phyloP scores from a whole-genome alignment of 352 stramenopile species.

The Phytophthora capsici region DNA sequence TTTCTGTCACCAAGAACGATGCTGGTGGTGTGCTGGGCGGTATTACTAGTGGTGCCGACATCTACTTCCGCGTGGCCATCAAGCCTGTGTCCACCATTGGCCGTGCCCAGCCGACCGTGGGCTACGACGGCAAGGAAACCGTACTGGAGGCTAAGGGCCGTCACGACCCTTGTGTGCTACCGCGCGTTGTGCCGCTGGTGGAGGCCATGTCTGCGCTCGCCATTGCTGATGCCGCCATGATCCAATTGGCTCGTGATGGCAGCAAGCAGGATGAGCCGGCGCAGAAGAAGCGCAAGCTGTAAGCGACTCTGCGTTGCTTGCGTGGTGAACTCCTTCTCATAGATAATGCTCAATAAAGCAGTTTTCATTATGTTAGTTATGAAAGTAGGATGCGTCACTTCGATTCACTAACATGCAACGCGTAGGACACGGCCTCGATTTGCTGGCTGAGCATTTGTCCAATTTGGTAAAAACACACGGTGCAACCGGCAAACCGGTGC shows the following conservation, averaged over 20 bases:
- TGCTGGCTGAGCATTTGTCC: background rate
- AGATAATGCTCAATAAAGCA: constrained; percentile 35
- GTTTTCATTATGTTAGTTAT: constrained; percentile 37
- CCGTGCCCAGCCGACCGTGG: constrained; percentile 94
- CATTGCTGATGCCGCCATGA: constrained; percentile 96
- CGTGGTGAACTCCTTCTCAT: constrained; percentile 13
- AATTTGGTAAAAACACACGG: constrained; percentile 1
- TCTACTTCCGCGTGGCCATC: constrained; percentile 99
- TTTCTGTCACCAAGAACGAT: constrained; percentile 88
- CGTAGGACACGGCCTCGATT: background rate
- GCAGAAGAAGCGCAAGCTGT: constrained; percentile 74
- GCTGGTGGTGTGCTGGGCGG: constrained; percentile 97
- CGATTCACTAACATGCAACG: background rate
- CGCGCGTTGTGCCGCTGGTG: constrained; percentile 96
- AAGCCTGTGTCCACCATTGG: constrained; percentile 99
- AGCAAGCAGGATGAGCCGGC: constrained; percentile 57
- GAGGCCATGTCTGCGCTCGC: constrained; percentile 98
- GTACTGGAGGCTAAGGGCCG: constrained; percentile 97
- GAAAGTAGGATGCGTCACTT: constrained; percentile 13
- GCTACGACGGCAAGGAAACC: constrained; percentile 95
- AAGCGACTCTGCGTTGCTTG: constrained; percentile 17
- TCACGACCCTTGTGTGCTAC: constrained; percentile 98
- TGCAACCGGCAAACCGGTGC: constrained; percentile 2
- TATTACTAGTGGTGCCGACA: constrained; percentile 98
- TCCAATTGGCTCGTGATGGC: constrained; percentile 93